Evolutionary conservation across 257 asterid genomes (phyloP).

Genomic region (Primulina huaijiensis): DNA sequence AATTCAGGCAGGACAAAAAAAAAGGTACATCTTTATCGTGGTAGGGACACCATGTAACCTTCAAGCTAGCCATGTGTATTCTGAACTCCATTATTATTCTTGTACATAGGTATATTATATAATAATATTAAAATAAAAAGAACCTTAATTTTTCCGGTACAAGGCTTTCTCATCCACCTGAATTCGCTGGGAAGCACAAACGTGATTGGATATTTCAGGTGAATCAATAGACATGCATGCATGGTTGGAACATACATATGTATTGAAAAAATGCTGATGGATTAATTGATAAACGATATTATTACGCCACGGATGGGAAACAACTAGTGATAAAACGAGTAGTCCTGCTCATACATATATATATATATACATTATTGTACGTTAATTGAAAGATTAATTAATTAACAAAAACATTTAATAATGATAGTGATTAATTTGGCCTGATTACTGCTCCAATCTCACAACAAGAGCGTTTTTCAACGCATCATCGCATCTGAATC

Average conservation of each 20-base stretch:
- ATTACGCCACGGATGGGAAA: neutral
- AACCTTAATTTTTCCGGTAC: neutral
- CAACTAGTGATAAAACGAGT: neutral
- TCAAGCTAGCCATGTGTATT: neutral
- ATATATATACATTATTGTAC: neutral
- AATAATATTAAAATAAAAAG: neutral
- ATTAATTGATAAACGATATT: no score
- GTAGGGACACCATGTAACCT: neutral
- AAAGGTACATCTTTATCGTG: neutral
- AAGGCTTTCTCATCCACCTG: neutral
- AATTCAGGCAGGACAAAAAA: no score
- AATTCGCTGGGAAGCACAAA: neutral
- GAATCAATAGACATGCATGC: neutral
- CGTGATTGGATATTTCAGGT: neutral
- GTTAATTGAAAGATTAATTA: no score
- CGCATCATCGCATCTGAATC: slow-evolving; percentile 30
- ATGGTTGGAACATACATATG: no score
- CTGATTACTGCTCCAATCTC: neutral
- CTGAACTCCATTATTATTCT: neutral
- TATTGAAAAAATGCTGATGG: no score
- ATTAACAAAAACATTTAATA: no score
- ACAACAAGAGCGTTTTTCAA: slow-evolving; percentile 31
- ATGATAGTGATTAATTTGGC: neutral
- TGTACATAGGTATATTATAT: neutral
- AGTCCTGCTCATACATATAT: neutral